Percentiles rank a stretch among this genome's conserved stretches.
Evolutionary conservation across 768 basidiomycete species (phyloP).

Genomic region (Lactarius pseudohatsudake): DNA sequence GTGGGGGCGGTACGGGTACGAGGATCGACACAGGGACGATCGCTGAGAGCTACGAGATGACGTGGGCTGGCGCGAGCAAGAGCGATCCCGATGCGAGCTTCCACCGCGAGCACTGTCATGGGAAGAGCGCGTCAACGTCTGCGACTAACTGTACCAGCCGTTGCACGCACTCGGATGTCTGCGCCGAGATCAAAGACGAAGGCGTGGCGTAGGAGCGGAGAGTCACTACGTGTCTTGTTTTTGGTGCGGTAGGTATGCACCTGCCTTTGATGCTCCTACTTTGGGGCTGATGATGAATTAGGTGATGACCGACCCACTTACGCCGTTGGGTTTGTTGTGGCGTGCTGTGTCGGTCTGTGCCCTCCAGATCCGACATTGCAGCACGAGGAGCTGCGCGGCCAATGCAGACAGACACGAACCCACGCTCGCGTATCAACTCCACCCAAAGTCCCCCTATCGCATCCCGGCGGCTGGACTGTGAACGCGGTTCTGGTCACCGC

Average conservation of each 20-base stretch:
- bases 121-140: neutral
- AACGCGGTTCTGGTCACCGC: neutral
- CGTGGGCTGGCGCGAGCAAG: neutral
- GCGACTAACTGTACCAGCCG: neutral
- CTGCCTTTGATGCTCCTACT: neutral
- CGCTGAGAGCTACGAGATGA: conserved; percentile 21
- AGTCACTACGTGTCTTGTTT: neutral
- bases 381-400: neutral
- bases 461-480: neutral
- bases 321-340: neutral
- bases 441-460: neutral
- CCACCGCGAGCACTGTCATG: neutral
- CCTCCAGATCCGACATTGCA: neutral
- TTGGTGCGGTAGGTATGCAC: neutral
- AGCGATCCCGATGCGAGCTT: neutral
- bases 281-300: neutral
- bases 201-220: neutral
- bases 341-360: neutral
- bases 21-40: neutral
- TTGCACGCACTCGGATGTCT: neutral
- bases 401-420: neutral
- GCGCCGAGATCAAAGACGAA: neutral
- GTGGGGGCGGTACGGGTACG: neutral
- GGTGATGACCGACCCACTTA: neutral
- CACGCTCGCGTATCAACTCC: neutral